These are phyloP conservation scores for Mentha longifolia DNA, from an alignment of 257 asterid species.

Conservation along the genomic window DNA sequence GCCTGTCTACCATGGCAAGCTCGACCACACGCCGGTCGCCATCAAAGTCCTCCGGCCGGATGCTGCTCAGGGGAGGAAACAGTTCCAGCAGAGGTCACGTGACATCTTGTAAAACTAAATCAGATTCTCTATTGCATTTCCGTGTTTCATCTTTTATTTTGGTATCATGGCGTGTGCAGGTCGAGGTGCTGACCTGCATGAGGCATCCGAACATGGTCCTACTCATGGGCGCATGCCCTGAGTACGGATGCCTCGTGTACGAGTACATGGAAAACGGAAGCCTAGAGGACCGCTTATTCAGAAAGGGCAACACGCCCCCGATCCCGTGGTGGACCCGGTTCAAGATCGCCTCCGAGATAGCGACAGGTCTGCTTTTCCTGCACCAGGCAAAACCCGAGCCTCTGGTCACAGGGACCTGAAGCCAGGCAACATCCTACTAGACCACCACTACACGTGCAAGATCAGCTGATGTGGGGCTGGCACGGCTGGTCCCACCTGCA, in stretches of 20 bases:
- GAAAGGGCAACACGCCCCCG: conserved; percentile 73
- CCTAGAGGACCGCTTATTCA: conserved; percentile 71
- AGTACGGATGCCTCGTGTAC: conserved; percentile 84
- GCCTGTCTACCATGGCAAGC: conserved; percentile 74
- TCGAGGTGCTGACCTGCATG: conserved; percentile 70
- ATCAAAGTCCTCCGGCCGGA: conserved; percentile 77
- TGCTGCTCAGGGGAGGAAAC: conserved; percentile 79
- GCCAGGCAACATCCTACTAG: conserved; percentile 77
- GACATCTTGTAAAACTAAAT: no score
- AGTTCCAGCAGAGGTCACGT: conserved; percentile 79
- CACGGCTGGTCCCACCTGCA: conserved; percentile 71
- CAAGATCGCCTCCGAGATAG: conserved; percentile 72
- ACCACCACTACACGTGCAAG: conserved; percentile 67
- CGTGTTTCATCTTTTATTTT: conserved; percentile 5
- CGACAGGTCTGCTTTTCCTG: conserved; percentile 73
- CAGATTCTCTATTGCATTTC: no score
- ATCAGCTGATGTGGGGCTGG: conserved; percentile 85
- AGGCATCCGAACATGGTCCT: conserved; percentile 91
- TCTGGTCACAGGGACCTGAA: conserved; percentile 85
- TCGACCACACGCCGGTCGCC: conserved; percentile 85
- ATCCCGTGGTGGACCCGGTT: conserved; percentile 79
- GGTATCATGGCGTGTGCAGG: conserved; percentile 26
- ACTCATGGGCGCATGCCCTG: conserved; percentile 82
- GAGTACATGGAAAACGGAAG: conserved; percentile 83
- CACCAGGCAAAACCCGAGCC: conserved; percentile 90